These are phyloP conservation scores for Silene vulgaris DNA, from an alignment of 179 eudicot species.

Conservation along the genomic window DNA sequence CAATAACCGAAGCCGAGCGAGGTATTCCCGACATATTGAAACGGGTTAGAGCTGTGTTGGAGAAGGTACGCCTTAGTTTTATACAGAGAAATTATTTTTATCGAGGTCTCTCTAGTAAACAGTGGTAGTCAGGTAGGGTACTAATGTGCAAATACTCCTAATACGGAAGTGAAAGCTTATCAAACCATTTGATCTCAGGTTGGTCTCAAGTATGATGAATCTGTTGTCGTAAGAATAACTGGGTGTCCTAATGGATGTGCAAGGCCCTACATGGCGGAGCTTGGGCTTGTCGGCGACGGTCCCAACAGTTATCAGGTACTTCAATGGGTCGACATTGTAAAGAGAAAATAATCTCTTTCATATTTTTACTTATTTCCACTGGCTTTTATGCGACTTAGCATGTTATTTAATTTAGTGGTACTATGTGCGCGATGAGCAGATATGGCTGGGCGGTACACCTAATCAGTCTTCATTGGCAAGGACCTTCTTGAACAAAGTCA, in stretches of 20 bases:
- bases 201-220: conserved; percentile 76
- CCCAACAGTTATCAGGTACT: conserved; percentile 95
- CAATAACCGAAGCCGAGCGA: conserved; percentile 96
- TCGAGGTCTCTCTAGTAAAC: too few species aligned
- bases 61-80: conserved; percentile 49
- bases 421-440: conserved; percentile 31
- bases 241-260: conserved; percentile 99
- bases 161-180: conserved; percentile 14
- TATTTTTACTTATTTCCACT: neutral
- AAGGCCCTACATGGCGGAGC: conserved; percentile 99
- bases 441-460: conserved; percentile 99
- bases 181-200: conserved; percentile 45
- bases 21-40: conserved; percentile 89
- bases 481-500: conserved; percentile 77
- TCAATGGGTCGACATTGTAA: neutral
- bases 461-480: conserved; percentile 70
- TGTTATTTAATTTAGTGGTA: neutral
- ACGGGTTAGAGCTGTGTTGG: conserved; percentile 81
- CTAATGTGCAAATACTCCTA: neutral
- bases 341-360: neutral
- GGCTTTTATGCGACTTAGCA: neutral
- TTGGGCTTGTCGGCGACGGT: conserved; percentile 98
- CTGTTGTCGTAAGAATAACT: conserved; percentile 77
- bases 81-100: too few species aligned
- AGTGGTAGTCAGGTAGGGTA: neutral